These are phyloP conservation scores for Curvularia verruculosa DNA, from an alignment of 2,329 filamentous ascomycete species.

Conservation along the genomic window DNA sequence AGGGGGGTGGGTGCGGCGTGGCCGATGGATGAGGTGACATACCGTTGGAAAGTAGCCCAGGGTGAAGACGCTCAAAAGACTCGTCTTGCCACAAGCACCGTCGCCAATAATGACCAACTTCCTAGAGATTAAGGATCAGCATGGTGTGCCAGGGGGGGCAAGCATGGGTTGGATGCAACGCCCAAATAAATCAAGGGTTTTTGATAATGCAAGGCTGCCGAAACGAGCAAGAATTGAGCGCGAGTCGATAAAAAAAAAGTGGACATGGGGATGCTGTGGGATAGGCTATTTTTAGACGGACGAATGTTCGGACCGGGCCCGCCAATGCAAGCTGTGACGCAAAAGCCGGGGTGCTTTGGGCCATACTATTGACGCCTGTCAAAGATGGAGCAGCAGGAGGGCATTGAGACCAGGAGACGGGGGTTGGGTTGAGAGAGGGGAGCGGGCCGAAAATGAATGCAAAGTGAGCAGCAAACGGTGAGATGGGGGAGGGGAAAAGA, in stretches of 20 bases:
- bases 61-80: slow-evolving; percentile 95
- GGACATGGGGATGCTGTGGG: slow-evolving; percentile 41
- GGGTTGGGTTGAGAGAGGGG: not conserved
- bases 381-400: slow-evolving; percentile 15
- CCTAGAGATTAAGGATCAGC: slow-evolving; percentile 58
- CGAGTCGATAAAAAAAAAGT: slow-evolving; percentile 44
- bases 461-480: not conserved
- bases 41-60: slow-evolving; percentile 97
- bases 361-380: slow-evolving; percentile 31
- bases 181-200: slow-evolving; percentile 13
- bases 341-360: slow-evolving; percentile 34
- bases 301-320: slow-evolving; percentile 44
- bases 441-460: not conserved
- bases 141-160: slow-evolving; percentile 16
- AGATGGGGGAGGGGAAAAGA: not conserved
- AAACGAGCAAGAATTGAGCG: slow-evolving; percentile 28
- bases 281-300: slow-evolving; percentile 47
- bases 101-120: slow-evolving; percentile 97
- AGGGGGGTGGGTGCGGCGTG: slow-evolving; percentile 8
- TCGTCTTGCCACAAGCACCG: slow-evolving; percentile 97
- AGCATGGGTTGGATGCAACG: slow-evolving; percentile 19
- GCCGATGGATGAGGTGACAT: slow-evolving; percentile 52
- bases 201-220: slow-evolving; percentile 15
- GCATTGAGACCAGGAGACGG: not conserved
- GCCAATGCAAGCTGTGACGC: slow-evolving; percentile 49